Base-by-base conservation (phyloP, 495 filamentous ascomycete genomes). In the Podospora anserina region DNA sequence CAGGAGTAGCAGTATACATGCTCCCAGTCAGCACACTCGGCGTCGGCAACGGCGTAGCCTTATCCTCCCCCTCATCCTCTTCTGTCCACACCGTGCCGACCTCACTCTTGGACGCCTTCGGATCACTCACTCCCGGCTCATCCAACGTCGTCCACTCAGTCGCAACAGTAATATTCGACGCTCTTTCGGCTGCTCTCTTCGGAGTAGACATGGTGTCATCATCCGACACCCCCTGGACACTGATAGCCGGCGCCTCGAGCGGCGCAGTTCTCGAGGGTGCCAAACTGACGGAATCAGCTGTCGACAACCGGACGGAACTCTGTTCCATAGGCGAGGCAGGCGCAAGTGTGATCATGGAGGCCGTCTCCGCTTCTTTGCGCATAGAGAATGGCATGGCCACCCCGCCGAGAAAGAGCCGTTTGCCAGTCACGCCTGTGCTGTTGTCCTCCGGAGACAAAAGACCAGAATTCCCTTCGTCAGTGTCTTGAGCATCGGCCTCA, bases 301-400 rank as follows among this genome's bases (percentile, higher is more conserved):
- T 64, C 30, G 54, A 39, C 30, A 26, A 28, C 60, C 62, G 44
- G 23, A n/a, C 34, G 5, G 73, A 71, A 4, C 67, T 60, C 54
- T 62, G 63, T 18, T 79, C 77, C 64, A 75, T 67, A 4, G 72
- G 63, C 20, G 80, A 79, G 13, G 39, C 39, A 49, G 39, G 39
- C 6, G 71, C 77, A 13, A 87, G 71, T 1, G 85, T 87, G 27
- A 83, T 80, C 83, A 86, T 86, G 71, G 84, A 86, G 5, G 83
- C 83, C 2, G 77, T 85, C 9, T 86, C 82, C 2, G 80, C 76
- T 32, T 85, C 82, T 56, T 79, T 80, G 23, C 66, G 57, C 63
- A 87, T 62, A 57, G 71, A 85, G 53, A 87, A 87, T 18, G 85
- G 85, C 63, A 81, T 79, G 0, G 85, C 83, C 23, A 86, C 79